These are phyloP conservation scores for Candolleomyces eurysporus DNA, from an alignment of 768 basidiomycete species.

Conservation along the genomic window DNA sequence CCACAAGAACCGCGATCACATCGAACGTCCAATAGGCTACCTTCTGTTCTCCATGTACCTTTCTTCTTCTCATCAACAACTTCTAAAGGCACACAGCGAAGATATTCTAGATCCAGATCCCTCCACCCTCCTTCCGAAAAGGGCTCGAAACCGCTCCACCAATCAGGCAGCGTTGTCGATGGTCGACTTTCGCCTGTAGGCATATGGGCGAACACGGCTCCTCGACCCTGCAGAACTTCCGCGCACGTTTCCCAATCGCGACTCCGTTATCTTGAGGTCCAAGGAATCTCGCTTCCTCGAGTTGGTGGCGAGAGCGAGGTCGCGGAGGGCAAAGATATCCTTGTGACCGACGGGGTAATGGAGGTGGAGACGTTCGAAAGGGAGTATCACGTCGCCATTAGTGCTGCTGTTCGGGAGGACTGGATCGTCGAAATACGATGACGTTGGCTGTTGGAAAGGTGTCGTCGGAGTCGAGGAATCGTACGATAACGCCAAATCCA, in stretches of 20 bases:
- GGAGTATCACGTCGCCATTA: neutral
- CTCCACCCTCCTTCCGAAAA: too few relatives aligned
- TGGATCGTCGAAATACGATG: neutral
- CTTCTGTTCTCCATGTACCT: too few relatives aligned
- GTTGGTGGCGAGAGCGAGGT: neutral
- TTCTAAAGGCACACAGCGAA: too few relatives aligned
- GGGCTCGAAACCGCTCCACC: too few relatives aligned
- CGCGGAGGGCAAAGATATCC: slow-evolving; percentile 4
- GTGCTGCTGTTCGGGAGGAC: neutral
- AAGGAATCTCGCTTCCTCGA: neutral
- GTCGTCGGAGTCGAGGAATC: neutral
- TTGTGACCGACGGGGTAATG: slow-evolving; percentile 8
- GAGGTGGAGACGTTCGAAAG: slow-evolving; percentile 1
- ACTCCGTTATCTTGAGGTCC: slow-evolving; percentile 6
- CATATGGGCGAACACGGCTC: neutral
- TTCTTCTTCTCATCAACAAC: too few relatives aligned
- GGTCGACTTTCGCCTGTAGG: neutral
- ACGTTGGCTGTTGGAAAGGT: neutral
- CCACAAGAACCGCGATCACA: too few relatives aligned
- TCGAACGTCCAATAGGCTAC: too few relatives aligned
- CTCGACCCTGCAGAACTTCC: slow-evolving; percentile 8
- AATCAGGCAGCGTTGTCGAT: too few relatives aligned
- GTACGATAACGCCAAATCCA: neutral
- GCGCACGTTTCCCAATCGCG: slow-evolving; percentile 7
- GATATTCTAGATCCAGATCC: too few relatives aligned